Percentiles rank a stretch among this genome's conserved stretches.
Evolutionary conservation across 2,329 filamentous ascomycete species (phyloP).

Genomic region (Scopulariopsis brevicaulis): DNA sequence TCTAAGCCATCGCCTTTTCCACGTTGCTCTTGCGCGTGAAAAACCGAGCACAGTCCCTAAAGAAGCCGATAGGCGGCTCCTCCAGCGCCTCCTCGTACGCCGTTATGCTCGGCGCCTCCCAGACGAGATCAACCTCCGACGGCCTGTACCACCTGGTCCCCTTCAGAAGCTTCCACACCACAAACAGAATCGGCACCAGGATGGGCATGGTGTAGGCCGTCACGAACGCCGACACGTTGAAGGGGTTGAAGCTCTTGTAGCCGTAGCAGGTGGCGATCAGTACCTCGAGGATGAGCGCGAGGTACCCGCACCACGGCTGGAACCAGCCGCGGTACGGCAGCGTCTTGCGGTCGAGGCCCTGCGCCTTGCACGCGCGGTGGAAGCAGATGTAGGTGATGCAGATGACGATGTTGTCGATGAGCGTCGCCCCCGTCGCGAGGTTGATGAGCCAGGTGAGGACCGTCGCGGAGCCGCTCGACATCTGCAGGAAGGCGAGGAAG

Average conservation of each 20-base stretch:
- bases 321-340: slow-evolving; percentile 47
- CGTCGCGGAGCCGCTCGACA: slow-evolving; percentile 23
- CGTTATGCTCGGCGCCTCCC: neutral
- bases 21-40: no score
- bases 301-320: slow-evolving; percentile 45
- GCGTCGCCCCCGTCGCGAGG: slow-evolving; percentile 30
- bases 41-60: no score
- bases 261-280: slow-evolving; percentile 39
- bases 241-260: slow-evolving; percentile 38
- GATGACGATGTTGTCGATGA: slow-evolving; percentile 41
- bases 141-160: slow-evolving; percentile 43
- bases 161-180: slow-evolving; percentile 53
- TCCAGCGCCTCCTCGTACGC: neutral
- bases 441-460: slow-evolving; percentile 31
- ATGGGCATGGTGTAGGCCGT: slow-evolving; percentile 47
- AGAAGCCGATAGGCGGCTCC: neutral
- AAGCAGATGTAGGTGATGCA: slow-evolving; percentile 44
- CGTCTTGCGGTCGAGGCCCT: slow-evolving; percentile 29
- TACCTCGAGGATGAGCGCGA: slow-evolving; percentile 28
- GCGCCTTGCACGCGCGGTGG: slow-evolving; percentile 38
- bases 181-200: slow-evolving; percentile 38
- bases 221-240: slow-evolving; percentile 34
- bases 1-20: no score
- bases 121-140: slow-evolving; percentile 42
- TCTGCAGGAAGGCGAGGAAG: slow-evolving; percentile 41